Base-by-base conservation (phyloP, 768 basidiomycete genomes). In the Terana coerulea region DNA sequence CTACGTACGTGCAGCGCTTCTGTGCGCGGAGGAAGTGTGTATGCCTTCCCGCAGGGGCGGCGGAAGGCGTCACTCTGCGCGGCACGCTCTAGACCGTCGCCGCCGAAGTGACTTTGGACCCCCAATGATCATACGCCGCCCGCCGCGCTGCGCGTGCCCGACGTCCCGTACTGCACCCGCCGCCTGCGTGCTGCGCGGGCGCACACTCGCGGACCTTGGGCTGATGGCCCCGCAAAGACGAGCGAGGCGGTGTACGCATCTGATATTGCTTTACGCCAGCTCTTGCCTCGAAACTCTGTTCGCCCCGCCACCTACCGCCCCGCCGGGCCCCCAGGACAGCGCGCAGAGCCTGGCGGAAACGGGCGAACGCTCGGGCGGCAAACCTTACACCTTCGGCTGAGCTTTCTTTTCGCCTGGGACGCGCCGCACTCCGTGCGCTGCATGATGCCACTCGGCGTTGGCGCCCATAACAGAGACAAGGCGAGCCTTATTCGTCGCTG, bases 401-500 rank as follows among this genome's bases (percentile, higher is more conserved):
- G 22, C 34, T 36, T 28, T 37, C 21, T 39, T 25, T 46, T 19
- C 31, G 28, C 21, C 22, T 17, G 35, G 35, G 25, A 25, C 36
- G 17, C 22, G 17, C 19, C 33, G 34, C 10, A 39, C 14, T 26
- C 6, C n/a, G 34, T 39, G 28, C 31, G 31, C 34, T 37, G 26
- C 25, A 24, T 36, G 47, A 49, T 37, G 47, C 14, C 24, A 5
- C 4, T 15, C 33, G 21, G 24, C 35, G 19, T 28, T 28, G 25
- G 28, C 35, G 37, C 37, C 47, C 47, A 49, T 49, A 37, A 25
- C 39, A 17, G 35, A 35, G 35, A 49, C 47, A 49, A 49, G 47
- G 47, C 34, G 47, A 10, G n/a, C 47, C 47, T 37, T 37, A 41
- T 50, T 40, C 37, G 39, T 42, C 8, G 11, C 24, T 12, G 31